Conservation (phyloP, 495 filamentous ascomycete genomes). For the Penicillium waksmanii region DNA sequence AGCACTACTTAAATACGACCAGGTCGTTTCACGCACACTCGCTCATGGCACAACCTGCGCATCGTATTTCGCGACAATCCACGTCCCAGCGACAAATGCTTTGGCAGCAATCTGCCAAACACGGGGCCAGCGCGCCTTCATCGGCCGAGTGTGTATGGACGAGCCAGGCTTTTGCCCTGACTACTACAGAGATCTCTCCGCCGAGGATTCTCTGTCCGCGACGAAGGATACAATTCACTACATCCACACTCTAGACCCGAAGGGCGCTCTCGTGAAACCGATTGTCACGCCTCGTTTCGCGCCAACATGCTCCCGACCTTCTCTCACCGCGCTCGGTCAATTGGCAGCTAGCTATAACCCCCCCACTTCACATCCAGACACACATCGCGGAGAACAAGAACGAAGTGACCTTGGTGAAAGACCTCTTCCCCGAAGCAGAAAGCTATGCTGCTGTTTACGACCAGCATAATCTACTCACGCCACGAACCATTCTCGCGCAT, state of each 20-base stretch:
- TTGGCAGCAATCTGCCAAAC: constrained; percentile 77
- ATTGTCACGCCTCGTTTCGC: constrained; percentile 93
- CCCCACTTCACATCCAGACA: constrained; percentile 76
- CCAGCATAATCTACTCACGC: constrained; percentile 63
- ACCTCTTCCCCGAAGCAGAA: constrained; percentile 66
- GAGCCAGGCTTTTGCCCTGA: constrained; percentile 60
- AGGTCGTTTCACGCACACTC: constrained; percentile 76
- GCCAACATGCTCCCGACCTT: constrained; percentile 65
- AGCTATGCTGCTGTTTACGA: constrained; percentile 85
- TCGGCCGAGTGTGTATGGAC: constrained; percentile 95
- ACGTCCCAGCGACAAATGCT: constrained; percentile 81
- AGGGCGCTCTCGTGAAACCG: constrained; percentile 63
- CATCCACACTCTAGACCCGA: constrained; percentile 68
- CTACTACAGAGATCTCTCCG: constrained; percentile 72
- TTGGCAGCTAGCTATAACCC: constrained; percentile 60
- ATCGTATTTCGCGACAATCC: constrained; percentile 88
- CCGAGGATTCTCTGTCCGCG: constrained; percentile 56
- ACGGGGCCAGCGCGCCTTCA: constrained; percentile 83
- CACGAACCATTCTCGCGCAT: constrained; percentile 83
- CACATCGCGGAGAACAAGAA: constrained; percentile 84
- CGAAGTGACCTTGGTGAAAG: constrained; percentile 70
- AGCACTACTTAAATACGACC: constrained; percentile 67
- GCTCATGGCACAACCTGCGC: constrained; percentile 92
- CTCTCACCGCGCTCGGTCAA: constrained; percentile 63
- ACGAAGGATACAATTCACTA: constrained; percentile 68